Conservation (phyloP, 768 basidiomycete genomes). For the Naematelia aurantialba region DNA sequence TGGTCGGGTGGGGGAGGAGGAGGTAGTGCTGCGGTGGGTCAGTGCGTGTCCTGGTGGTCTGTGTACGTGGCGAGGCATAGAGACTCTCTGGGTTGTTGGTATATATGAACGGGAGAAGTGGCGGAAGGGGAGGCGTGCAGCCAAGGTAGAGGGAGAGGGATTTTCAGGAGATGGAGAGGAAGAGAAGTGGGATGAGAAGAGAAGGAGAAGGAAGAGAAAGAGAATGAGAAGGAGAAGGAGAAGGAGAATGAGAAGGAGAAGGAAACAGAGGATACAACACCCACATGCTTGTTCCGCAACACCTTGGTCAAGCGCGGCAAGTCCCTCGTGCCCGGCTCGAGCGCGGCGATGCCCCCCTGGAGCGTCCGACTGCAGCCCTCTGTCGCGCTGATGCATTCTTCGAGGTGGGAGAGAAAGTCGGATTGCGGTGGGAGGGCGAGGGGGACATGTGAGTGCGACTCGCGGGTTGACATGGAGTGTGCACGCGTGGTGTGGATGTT, state of each 20-base stretch:
- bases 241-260: too few species aligned
- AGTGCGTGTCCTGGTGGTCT: too few species aligned
- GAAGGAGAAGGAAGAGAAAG: too few species aligned
- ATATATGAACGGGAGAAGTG: neutral
- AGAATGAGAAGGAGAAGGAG: too few species aligned
- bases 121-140: neutral
- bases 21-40: slow-evolving; percentile 47
- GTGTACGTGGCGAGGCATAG: neutral
- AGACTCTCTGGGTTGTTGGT: neutral
- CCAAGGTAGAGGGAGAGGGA: neutral
- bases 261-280: slow-evolving; percentile 9
- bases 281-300: slow-evolving; percentile 43
- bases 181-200: too few species aligned
- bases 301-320: slow-evolving; percentile 43
- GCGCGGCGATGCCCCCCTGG: slow-evolving; percentile 13
- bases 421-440: slow-evolving; percentile 14
- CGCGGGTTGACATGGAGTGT: too few species aligned
- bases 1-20: slow-evolving; percentile 43
- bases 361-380: slow-evolving; percentile 29
- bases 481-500: neutral
- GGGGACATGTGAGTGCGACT: too few species aligned
- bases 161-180: too few species aligned
- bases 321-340: slow-evolving; percentile 38
- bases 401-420: slow-evolving; percentile 36
- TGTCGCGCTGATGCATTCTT: slow-evolving; percentile 42